Conservation (phyloP, 805 yeast genomes). For the Clavispora fructus region DNA sequence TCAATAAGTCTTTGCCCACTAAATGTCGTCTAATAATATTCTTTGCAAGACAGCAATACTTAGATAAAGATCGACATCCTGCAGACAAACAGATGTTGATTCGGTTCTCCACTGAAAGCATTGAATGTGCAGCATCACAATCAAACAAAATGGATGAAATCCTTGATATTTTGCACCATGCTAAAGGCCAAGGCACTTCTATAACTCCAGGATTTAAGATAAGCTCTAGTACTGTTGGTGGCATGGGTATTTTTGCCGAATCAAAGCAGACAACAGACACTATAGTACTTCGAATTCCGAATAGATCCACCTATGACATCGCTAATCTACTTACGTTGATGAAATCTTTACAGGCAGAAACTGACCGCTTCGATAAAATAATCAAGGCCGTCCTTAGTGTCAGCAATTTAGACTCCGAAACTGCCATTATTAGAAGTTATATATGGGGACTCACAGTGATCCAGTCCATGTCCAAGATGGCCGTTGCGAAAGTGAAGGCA, state of each 20-base stretch:
- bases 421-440: conserved; percentile 11
- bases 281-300: conserved; percentile 10
- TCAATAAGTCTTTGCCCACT: too few relatives aligned
- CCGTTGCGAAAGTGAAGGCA: not conserved
- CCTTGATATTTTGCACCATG: not conserved
- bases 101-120: too few relatives aligned
- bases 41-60: too few relatives aligned
- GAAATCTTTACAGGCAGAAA: conserved; percentile 1
- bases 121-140: too few relatives aligned
- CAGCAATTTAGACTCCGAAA: conserved; percentile 8
- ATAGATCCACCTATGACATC: conserved; percentile 5
- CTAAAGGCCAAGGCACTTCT: not conserved
- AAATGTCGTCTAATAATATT: too few relatives aligned
- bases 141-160: not conserved
- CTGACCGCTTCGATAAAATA: conserved; percentile 1
- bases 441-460: conserved; percentile 10
- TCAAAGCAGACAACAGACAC: conserved; percentile 1
- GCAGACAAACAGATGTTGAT: too few relatives aligned
- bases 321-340: conserved; percentile 4
- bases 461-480: not conserved
- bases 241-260: conserved; percentile 8
- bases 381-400: conserved; percentile 4
- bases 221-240: conserved; percentile 8
- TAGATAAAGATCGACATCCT: too few relatives aligned
- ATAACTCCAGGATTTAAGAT: not conserved